A percentile compares a stretch with the other conserved stretches of the same genome.
Evolutionary conservation across 306 rosid species (phyloP).

Genomic region (Begonia masoniana): DNA sequence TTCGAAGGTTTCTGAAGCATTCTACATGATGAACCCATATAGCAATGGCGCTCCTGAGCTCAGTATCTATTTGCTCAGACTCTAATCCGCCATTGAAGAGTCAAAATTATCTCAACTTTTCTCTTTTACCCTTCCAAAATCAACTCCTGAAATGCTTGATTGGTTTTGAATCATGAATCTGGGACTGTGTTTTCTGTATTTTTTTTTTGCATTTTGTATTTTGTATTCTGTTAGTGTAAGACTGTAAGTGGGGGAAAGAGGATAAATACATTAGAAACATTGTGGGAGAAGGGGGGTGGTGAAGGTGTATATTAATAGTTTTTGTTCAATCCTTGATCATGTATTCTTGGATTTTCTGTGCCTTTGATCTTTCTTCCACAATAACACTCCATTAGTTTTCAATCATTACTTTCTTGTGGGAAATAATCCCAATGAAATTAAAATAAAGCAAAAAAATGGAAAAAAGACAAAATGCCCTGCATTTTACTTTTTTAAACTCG

Average conservation of each 20-base stretch:
- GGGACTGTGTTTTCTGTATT: not conserved
- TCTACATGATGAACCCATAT: constrained; percentile 99
- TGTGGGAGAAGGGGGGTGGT: constrained; percentile 44
- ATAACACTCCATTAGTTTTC: not conserved
- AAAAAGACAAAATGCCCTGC: no score
- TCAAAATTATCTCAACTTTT: constrained; percentile 12
- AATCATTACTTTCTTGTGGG: constrained; percentile 71
- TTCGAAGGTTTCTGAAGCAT: constrained; percentile 95
- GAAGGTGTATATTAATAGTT: constrained; percentile 78
- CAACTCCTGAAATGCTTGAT: not conserved
- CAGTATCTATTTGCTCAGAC: constrained; percentile 89
- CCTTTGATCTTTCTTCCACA: no score
- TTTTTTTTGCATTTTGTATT: no score
- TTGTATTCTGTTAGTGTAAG: constrained; percentile 29
- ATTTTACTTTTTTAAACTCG: no score
- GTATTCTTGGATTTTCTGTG: no score
- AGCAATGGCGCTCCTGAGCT: constrained; percentile 98
- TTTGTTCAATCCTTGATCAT: constrained; percentile 9
- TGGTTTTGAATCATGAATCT: not conserved
- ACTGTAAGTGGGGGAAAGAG: constrained; percentile 19
- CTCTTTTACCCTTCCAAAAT: constrained; percentile 5
- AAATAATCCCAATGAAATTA: constrained; percentile 62
- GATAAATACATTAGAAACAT: constrained; percentile 36
- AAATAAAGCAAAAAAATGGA: constrained; percentile 67
- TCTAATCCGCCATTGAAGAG: constrained; percentile 27